Conservation (phyloP, 306 rosid species). For the Fagus sylvatica region DNA sequence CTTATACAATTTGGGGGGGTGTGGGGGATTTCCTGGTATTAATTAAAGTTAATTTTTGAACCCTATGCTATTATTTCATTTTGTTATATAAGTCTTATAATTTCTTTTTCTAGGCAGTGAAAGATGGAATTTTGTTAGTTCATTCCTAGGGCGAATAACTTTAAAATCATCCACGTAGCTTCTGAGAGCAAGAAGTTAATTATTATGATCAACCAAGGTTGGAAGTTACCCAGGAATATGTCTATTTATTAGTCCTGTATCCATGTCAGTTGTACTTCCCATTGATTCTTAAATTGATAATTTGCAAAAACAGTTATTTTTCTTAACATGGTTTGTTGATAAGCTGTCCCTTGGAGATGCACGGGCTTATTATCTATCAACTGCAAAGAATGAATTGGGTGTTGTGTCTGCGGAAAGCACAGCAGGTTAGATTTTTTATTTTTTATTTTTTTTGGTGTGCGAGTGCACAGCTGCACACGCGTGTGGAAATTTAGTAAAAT, state of each 20-base stretch:
- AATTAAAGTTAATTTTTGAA: not conserved
- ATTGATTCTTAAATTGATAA: not conserved
- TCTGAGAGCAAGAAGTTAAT: not conserved
- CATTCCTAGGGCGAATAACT: not conserved
- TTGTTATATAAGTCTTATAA: not conserved
- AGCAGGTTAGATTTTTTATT: slow-evolving; percentile 55
- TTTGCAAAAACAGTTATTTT: slow-evolving; percentile 8
- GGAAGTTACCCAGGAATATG: not conserved
- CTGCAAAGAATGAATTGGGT: slow-evolving; percentile 91
- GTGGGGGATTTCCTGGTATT: not conserved
- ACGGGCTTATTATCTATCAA: slow-evolving; percentile 81
- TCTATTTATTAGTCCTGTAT: not conserved
- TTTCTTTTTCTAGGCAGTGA: not conserved
- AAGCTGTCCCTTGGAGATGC: slow-evolving; percentile 96
- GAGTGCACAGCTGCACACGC: too few species aligned
- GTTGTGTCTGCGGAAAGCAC: slow-evolving; percentile 87
- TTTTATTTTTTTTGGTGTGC: not conserved
- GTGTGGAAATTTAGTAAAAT: not conserved
- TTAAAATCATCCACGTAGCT: not conserved
- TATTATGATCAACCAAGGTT: not conserved
- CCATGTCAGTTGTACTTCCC: not conserved
- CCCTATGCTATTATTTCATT: not conserved
- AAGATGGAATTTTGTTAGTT: not conserved
- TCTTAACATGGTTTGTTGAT: slow-evolving; percentile 33
- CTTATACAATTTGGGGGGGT: not conserved